Conservation (phyloP, 2,329 filamentous ascomycete species). For the Pseudogymnoascus sp. region DNA sequence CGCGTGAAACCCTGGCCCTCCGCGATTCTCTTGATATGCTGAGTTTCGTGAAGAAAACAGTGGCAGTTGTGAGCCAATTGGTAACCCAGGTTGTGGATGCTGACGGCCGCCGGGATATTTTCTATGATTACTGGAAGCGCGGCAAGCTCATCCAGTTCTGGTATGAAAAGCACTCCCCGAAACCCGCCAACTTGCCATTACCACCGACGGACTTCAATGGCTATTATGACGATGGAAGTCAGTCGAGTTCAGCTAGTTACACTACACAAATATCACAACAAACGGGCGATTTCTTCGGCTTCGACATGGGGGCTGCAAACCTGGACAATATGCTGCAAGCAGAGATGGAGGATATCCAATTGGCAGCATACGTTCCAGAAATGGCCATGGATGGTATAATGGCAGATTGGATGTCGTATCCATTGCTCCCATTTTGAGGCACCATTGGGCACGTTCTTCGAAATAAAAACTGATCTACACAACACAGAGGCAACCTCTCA, state of each 20-base stretch:
- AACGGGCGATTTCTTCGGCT: background rate
- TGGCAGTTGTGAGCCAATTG: background rate
- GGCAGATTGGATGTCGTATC: constrained; percentile 6
- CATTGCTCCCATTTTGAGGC: background rate
- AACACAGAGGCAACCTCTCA: background rate
- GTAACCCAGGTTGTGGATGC: background rate
- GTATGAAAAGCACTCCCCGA: background rate
- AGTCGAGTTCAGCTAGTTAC: background rate
- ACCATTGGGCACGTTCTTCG: background rate
- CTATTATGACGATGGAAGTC: background rate
- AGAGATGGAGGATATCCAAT: background rate
- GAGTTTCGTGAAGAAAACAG: background rate
- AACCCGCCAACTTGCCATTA: background rate
- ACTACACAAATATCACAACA: background rate
- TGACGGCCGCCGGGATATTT: background rate
- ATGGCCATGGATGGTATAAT: background rate
- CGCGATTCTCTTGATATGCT: background rate
- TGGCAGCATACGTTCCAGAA: background rate
- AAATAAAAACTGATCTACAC: background rate
- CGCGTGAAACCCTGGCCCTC: background rate
- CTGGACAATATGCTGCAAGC: background rate
- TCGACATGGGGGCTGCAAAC: background rate
- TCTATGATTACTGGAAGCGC: background rate
- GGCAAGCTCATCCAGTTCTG: background rate
- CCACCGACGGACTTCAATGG: background rate